Base-by-base conservation (phyloP, 1,284 basidiomycete genomes). In the Cutaneotrichosporon sp. region DNA sequence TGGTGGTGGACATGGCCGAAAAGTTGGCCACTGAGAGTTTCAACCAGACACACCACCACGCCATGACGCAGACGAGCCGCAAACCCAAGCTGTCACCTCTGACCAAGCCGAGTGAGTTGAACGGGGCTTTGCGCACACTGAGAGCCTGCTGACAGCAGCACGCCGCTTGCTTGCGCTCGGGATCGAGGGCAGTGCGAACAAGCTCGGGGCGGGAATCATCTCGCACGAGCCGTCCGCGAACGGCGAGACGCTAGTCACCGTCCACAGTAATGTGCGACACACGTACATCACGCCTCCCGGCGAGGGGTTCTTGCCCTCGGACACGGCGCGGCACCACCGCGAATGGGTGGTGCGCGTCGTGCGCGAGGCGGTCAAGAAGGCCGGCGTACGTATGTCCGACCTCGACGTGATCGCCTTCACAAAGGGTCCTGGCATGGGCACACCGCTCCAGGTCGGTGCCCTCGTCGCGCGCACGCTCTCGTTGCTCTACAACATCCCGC, bases 221-320 rank as follows among this genome's bases (percentile, higher is more conserved):
- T 83, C 84, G 55, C 94, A 98, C 70, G 79, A 80, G 18, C 67
- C 69, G 0, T 52, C 62, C 5, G 42, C 36, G 8, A 37, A 34
- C 21, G 52, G 46, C 23, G 62, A 81, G 33, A 82, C 82, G 9
- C 77, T 75, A 17, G 74, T 76, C 55, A 69, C 67, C 22, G 83
- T 93, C 14, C 78, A 92, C 18, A 85, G 89, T 40, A 87, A 94
- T 63, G 79, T 97, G 54, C 83, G 96, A 60, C 96, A 97, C 70
- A 99, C 96, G 9, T 97, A 98, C 71, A 90, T 98, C 60, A 98
- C 96, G 1, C 96, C 96, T 1, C 90, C 96, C 3, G 96, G 96
- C 8, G 88, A 97, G 76, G 96, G 96, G 0, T 99, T 99, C 72
- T 84, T 93, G 53, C 96, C 96, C 7, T 80, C 86, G 51, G 93